Conservation (phyloP, 768 basidiomycete species). For the Kwoniella sp. region DNA sequence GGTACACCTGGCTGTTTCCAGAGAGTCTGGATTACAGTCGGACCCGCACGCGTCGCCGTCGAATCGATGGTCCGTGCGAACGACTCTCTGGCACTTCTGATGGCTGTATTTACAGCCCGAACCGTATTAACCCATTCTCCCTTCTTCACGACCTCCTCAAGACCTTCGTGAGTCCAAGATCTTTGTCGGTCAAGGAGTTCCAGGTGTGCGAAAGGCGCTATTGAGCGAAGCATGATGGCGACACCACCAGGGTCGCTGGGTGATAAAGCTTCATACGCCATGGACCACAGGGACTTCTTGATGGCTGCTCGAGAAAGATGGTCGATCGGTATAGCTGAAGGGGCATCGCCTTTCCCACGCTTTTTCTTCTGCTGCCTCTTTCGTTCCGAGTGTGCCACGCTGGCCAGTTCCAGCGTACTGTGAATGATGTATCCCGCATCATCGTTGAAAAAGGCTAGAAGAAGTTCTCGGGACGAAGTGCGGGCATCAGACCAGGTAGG, state of each 20-base stretch:
- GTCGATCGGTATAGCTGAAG: conserved; percentile 23
- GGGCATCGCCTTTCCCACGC: conserved; percentile 6
- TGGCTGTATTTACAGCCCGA: conserved; percentile 65
- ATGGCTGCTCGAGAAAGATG: conserved; percentile 53
- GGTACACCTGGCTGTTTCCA: conserved; percentile 65
- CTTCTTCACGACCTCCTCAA: conserved; percentile 40
- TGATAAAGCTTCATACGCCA: conserved; percentile 65
- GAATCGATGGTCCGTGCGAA: conserved; percentile 68
- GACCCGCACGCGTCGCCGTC: conserved; percentile 67
- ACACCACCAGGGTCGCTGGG: conserved; percentile 66
- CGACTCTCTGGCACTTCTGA: conserved; percentile 65
- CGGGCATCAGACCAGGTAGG: conserved; percentile 60
- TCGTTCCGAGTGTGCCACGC: conserved; percentile 41
- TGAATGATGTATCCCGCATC: conserved; percentile 53
- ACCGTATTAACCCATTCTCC: conserved; percentile 58
- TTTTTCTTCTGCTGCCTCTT: conserved; percentile 22
- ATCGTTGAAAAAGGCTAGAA: conserved; percentile 48
- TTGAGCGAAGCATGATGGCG: conserved; percentile 64
- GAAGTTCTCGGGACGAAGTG: conserved; percentile 58
- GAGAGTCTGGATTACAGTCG: conserved; percentile 62
- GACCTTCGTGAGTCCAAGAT: conserved; percentile 46
- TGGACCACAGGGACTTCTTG: conserved; percentile 69
- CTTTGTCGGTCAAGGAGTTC: conserved; percentile 61
- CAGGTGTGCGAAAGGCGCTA: conserved; percentile 68
- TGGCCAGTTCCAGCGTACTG: conserved; percentile 41